Base-by-base conservation (phyloP, 2,329 filamentous ascomycete species). In the Scortechinia acanthostroma region DNA sequence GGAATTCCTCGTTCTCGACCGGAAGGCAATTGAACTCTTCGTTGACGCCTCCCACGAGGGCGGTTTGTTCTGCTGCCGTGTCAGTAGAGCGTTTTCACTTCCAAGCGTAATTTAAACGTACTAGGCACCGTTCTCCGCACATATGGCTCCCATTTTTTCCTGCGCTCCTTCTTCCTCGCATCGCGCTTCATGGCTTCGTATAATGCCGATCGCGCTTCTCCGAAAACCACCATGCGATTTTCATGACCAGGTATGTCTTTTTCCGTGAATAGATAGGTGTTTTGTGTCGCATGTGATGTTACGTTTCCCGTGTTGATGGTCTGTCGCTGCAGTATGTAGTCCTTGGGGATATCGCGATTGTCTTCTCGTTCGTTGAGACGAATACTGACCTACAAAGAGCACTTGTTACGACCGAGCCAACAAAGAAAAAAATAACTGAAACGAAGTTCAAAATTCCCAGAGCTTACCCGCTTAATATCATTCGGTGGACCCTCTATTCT, bases 251-350 rank as follows among this genome's bases (percentile, higher is more conserved):
- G 76, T 22, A 84, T 64, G 51, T 86, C 79, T 56, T 83, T 83
- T 58, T 86, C 81, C 2, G 77, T 79, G 52, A 86, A 86, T 30
- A 85, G 64, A 52, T 76, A 80, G 4, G 77, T 81, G 58, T 83
- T 84, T 40, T 40, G 35, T 6, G 35, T 40, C 35, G 17, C 6
- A 19, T 40, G 35, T 6, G 35, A 10, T 6, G 35, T 17, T n/a
- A n/a, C n/a, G n/a, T 30, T 30, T 40, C 49, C 71, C 71, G 4
- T 79, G 71, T 10, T 70, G 62, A 42, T 63, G 55, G 19, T 74
- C 73, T 42, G 74, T 73, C 43, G 74, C 66, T 47, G 74, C 68
- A 46, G 85, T 59, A 47, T 80, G 59, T 83, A 86, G 49, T 80
- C 76, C 52, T 76, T 76, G 4, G 79, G 78, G 17, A 83, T 66